These are phyloP conservation scores for Striga asiatica DNA, from an alignment of 257 asterid genomes.

Conservation along the genomic window DNA sequence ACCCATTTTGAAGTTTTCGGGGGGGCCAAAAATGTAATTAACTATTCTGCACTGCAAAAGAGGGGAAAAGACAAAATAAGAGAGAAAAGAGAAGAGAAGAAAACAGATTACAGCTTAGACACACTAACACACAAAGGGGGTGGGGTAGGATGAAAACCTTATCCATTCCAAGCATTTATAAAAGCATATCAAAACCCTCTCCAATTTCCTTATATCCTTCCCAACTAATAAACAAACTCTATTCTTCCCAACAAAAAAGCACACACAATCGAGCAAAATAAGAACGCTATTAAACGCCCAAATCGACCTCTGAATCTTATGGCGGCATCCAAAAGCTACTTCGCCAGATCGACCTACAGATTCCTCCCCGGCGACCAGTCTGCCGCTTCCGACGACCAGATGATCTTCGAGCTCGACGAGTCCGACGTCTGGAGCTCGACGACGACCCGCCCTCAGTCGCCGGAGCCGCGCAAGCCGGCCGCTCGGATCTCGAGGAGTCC, in stretches of 20 bases:
- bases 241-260: constrained; percentile 5
- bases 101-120: neutral
- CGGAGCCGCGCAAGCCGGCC: constrained; percentile 40
- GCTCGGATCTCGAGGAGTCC: constrained; percentile 30
- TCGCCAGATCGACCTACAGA: constrained; percentile 41
- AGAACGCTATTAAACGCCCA: too few species aligned
- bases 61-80: too few species aligned
- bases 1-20: neutral
- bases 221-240: neutral
- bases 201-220: neutral
- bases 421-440: constrained; percentile 65
- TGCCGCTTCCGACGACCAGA: constrained; percentile 13
- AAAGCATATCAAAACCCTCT: neutral
- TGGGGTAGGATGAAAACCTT: neutral
- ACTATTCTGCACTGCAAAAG: neutral
- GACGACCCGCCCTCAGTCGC: constrained; percentile 32
- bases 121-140: neutral
- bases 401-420: constrained; percentile 79
- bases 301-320: too few species aligned
- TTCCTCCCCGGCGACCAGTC: constrained; percentile 40
- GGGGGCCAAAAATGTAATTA: neutral
- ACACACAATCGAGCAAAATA: neutral
- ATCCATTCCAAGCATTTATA: neutral
- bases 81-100: neutral
- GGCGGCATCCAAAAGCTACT: constrained; percentile 71